Base-by-base conservation (phyloP, 768 basidiomycete genomes). In the Mycena sanguinolenta region DNA sequence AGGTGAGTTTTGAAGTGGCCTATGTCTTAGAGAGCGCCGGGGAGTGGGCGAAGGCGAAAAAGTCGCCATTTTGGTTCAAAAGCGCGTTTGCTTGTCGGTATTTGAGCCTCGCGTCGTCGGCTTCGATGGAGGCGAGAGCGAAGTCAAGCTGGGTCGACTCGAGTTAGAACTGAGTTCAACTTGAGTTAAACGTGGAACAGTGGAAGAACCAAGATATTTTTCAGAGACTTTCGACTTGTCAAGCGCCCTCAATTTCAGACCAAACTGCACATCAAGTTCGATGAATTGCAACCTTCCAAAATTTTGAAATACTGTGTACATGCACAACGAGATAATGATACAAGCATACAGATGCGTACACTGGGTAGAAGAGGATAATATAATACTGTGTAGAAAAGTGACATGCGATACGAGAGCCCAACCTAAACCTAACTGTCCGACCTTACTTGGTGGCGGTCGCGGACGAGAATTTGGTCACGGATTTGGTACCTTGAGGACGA, bases 1-100 rank as follows among this genome's bases (percentile, higher is more conserved):
- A 21, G 80, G 79, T 27, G 83, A 79, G 50, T 64, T 71, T 39
- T 74, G 76, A 7, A 73, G 58, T 39, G 72, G 78, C 50, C 75
- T 80, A 55, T 71, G 80, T 67, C 84, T 83, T n/a, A 79, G 77
- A 9, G 87, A 88, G 62, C 87, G 87, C 53, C 90, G 86, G 21
- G 90, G 90, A 49, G 84, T 83, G 61, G 91, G 90, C 4, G 90
- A 87, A 44, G 87, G 84, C 23, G 86, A 86, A 71, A 91, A 89
- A n/a, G 88, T 87, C 46, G 90, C 87, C 89, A 90, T 90, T 46
- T 0, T 16, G 10, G 2, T n/a, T 38, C 9, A 25, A 9, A n/a
- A 60, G n/a, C 66, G 71, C 66, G 66, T 68, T 60, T 67, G 66
- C 30, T 68, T 60, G 65, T 58, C 27, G 27, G 12, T 53, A 17